Evolutionary conservation across 208 protist species (phyloP).

Genomic region (Crithidia fasciculata): DNA sequence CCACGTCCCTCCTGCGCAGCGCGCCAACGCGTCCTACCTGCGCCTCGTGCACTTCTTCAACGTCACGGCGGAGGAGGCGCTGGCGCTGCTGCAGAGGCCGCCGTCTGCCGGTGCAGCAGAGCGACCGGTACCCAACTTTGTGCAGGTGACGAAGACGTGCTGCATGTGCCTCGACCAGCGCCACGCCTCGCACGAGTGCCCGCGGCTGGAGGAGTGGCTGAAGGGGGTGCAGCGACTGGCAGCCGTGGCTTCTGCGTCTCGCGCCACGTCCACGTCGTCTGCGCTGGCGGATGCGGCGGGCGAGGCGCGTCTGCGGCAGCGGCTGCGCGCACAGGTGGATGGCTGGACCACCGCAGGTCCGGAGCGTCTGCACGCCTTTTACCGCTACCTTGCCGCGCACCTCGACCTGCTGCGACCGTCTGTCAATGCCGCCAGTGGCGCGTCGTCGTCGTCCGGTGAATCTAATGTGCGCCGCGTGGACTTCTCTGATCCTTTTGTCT

Average conservation of each 20-base stretch:
- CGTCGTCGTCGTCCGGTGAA: no score
- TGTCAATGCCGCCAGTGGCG: no score
- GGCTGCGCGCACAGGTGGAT: slow-evolving; percentile 77
- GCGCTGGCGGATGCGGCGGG: slow-evolving; percentile 19
- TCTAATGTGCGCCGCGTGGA: slow-evolving; percentile 5
- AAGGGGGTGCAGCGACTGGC: slow-evolving; percentile 43
- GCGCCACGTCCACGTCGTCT: background rate
- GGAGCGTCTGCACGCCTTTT: slow-evolving; percentile 81
- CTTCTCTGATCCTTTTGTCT: slow-evolving; percentile 62
- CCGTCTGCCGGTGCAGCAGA: background rate
- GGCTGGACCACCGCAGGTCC: slow-evolving; percentile 84
- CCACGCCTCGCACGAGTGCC: slow-evolving; percentile 81
- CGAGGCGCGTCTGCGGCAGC: slow-evolving; percentile 27
- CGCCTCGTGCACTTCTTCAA: slow-evolving; percentile 67
- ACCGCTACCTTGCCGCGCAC: slow-evolving; percentile 73
- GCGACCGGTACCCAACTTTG: slow-evolving; percentile 56
- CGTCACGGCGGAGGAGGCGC: slow-evolving; percentile 68
- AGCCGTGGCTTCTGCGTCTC: background rate
- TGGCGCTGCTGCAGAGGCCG: slow-evolving; percentile 42
- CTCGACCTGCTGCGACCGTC: slow-evolving; percentile 42
- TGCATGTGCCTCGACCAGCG: slow-evolving; percentile 90
- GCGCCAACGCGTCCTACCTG: slow-evolving; percentile 66
- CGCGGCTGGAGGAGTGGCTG: slow-evolving; percentile 68
- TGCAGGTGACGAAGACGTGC: slow-evolving; percentile 85
- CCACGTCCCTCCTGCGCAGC: slow-evolving; percentile 70